Percentiles rank a stretch among this genome's conserved stretches.
Conservation (phyloP, 352 stramenopile species). For the Globisporangium splendens region DNA sequence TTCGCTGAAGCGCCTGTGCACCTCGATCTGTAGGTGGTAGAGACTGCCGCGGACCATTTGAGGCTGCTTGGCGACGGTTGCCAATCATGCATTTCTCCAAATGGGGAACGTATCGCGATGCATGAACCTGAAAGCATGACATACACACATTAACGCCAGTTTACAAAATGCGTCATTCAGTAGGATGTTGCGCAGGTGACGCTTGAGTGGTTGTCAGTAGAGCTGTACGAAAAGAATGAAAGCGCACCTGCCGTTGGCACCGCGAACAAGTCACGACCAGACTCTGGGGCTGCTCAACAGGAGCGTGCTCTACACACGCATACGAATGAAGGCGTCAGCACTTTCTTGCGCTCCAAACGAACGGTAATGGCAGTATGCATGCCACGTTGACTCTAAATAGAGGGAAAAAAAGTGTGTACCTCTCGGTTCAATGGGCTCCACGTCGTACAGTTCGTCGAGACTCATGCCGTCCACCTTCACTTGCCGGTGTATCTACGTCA, state of each 20-base stretch:
- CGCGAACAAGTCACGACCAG: slow-evolving; percentile 57
- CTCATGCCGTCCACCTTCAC: slow-evolving; percentile 55
- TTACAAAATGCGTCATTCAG: too few relatives aligned
- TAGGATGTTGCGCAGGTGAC: too few relatives aligned
- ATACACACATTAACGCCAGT: too few relatives aligned
- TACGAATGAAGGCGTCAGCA: neutral
- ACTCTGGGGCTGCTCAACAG: slow-evolving; percentile 41
- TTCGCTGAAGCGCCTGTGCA: neutral
- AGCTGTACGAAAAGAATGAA: neutral
- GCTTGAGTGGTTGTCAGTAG: too few relatives aligned
- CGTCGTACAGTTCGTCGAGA: slow-evolving; percentile 72
- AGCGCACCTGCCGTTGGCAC: slow-evolving; percentile 59
- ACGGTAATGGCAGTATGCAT: neutral
- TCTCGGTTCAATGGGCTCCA: slow-evolving; percentile 45
- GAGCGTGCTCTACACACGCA: slow-evolving; percentile 14
- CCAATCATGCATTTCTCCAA: slow-evolving; percentile 74
- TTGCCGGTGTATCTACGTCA: slow-evolving; percentile 51
- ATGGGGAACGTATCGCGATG: slow-evolving; percentile 65
- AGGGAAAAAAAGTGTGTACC: slow-evolving; percentile 11
- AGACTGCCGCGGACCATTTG: slow-evolving; percentile 7
- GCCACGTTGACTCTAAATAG: too few relatives aligned
- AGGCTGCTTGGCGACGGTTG: slow-evolving; percentile 32
- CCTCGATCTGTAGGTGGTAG: slow-evolving; percentile 1
- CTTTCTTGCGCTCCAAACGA: neutral
- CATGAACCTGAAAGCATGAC: slow-evolving; percentile 37